Conservation (phyloP, 2,329 filamentous ascomycete genomes). For the Colletotrichum liriopes region DNA sequence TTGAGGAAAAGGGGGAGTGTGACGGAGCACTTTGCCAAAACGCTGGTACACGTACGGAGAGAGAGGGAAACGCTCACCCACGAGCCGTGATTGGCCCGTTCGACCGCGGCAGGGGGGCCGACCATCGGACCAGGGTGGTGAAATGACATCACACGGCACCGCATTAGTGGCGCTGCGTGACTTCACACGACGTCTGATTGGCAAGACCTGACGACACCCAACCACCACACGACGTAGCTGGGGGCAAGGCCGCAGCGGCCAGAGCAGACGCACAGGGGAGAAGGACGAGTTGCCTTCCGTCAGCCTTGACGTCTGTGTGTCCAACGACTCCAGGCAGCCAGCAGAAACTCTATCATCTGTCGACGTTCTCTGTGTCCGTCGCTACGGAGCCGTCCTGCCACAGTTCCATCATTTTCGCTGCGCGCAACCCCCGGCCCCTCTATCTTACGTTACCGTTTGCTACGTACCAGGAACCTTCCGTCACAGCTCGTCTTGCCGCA, state of each 20-base stretch:
- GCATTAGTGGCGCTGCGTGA: conserved; percentile 39
- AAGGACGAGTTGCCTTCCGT: conserved; percentile 27
- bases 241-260: conserved; percentile 18
- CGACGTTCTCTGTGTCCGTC: conserved; percentile 5
- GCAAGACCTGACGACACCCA: conserved; percentile 38
- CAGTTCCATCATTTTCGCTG: conserved; percentile 2
- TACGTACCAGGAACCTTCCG: conserved; percentile 35
- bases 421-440: conserved; percentile 9
- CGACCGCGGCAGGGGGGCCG: conserved; percentile 4
- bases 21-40: conserved; percentile 38
- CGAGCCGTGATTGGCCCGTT: conserved; percentile 22
- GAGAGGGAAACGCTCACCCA: conserved; percentile 26
- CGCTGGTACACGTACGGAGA: conserved; percentile 25
- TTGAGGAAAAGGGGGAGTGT: conserved; percentile 33
- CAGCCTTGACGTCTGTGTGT: conserved; percentile 42
- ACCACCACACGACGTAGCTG: conserved; percentile 31
- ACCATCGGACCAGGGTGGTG: conserved; percentile 20
- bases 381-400: conserved; percentile 25
- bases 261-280: conserved; percentile 2
- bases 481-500: conserved; percentile 25
- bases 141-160: conserved; percentile 37
- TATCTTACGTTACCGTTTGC: conserved; percentile 23
- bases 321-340: conserved; percentile 3
- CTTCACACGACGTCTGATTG: conserved; percentile 39
- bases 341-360: background rate